Conservation (phyloP, 2,329 filamentous ascomycete genomes). For the Cordyceps tenuipes region DNA sequence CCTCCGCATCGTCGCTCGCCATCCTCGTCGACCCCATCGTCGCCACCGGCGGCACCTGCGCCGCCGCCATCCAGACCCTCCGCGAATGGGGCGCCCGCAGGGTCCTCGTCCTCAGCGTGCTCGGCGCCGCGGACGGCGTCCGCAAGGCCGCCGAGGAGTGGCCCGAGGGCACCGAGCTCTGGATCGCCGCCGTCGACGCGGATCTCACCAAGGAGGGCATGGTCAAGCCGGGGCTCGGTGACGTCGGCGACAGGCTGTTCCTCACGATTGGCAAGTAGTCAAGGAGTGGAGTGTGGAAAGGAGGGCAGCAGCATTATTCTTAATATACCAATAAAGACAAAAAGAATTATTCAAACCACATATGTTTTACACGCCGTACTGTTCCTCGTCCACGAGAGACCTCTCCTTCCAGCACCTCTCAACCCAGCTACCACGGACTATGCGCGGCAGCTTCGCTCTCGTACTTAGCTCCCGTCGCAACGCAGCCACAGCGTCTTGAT, state of each 20-base stretch:
- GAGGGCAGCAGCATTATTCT: background rate
- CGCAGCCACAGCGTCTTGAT: conserved; percentile 28
- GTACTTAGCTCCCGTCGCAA: conserved; percentile 38
- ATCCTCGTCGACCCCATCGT: conserved; percentile 89
- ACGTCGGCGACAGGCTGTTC: conserved; percentile 85
- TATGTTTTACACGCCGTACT: conserved; percentile 28
- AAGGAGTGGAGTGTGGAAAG: too few relatives aligned
- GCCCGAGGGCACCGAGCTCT: conserved; percentile 69
- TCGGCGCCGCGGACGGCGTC: conserved; percentile 67
- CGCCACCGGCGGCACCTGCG: conserved; percentile 83
- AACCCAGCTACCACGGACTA: conserved; percentile 67
- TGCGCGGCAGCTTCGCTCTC: conserved; percentile 50
- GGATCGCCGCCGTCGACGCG: conserved; percentile 71
- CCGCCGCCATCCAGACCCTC: conserved; percentile 81
- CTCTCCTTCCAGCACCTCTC: conserved; percentile 70
- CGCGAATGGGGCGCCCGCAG: conserved; percentile 84
- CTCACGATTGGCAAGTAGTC: conserved; percentile 76
- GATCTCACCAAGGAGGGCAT: conserved; percentile 72
- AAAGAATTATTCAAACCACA: background rate
- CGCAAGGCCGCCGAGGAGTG: conserved; percentile 54
- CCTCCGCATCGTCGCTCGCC: conserved; percentile 50
- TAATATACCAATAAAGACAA: background rate
- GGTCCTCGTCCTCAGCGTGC: conserved; percentile 66
- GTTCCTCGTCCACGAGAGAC: conserved; percentile 74
- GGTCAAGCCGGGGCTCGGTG: conserved; percentile 83